Evolutionary conservation across 164 flowering plant genomes (phyloP), one percentile per base, ranked within the genome.

Genomic region (Vitis labrusca): DNA sequence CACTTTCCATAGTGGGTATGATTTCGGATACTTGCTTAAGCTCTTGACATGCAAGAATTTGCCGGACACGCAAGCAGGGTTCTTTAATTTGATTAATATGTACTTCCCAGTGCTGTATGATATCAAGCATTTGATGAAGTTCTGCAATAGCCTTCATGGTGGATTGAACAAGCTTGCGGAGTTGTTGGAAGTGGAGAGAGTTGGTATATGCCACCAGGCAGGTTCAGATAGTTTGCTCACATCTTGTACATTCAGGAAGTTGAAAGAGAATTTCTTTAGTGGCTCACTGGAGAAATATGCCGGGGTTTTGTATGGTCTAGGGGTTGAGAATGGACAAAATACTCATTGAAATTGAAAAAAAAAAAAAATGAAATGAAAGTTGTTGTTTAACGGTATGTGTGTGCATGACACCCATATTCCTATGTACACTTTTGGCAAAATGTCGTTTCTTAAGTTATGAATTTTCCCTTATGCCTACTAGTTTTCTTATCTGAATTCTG

Each of bases 141-240:
- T 80, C 54, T 80, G 78, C 72, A 77, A 80, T 49, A 74, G 83
- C 27, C 72, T 77, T 12, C 76, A 77, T 65, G 83, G 83, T 16
- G 83, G 83, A n/a, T 67, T 80, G 67, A 74, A 74, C 64, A 80
- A 74, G 76, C 76, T 80, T 49, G 83, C 80, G 6, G 78, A 77
- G 66, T 53, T 74, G 64, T 58, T 80, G 75, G 80, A 77, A 47
- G 83, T 77, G 30, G 83, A 77, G 71, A 74, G 83, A 59, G 73
- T 80, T n/a, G 83, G 80, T n/a, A 48, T 74, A 12, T 71, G 73
- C 57, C 83, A 80, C 61, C 80, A 77, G 60, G 83, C 83, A 2
- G 44, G 44, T 37, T 37, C 44, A 37, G 44, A 37, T 37, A 37
- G 44, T 37, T 37, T 37, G 44, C 80, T 80, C 17, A 80, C 83